Conservation (phyloP, 208 protist genomes). For the Trypanosoma scelopori region DNA sequence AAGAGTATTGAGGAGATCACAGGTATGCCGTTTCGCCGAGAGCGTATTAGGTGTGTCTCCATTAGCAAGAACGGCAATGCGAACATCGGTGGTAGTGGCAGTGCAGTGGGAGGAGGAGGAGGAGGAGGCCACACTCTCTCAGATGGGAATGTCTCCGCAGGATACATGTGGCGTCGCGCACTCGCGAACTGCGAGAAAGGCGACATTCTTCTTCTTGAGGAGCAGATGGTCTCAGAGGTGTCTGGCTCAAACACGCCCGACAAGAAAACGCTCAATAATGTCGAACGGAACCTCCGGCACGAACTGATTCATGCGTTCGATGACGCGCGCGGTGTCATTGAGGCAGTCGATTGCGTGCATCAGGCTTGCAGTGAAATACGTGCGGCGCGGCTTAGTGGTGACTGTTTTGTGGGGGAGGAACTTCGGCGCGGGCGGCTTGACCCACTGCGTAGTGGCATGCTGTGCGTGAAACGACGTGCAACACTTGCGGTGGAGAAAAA, state of each 20-base stretch:
- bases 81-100: not conserved
- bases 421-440: conserved; percentile 66
- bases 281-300: conserved; percentile 88
- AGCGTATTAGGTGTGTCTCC: conserved; percentile 79
- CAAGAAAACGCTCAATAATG: conserved; percentile 14
- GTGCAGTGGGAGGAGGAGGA: not conserved
- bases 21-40: conserved; percentile 42
- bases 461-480: conserved; percentile 90
- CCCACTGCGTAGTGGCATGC: conserved; percentile 58
- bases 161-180: conserved; percentile 77
- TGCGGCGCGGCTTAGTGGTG: conserved; percentile 92
- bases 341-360: conserved; percentile 86
- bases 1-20: conserved; percentile 72
- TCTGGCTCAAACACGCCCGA: not conserved
- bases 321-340: conserved; percentile 86
- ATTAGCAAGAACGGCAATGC: not conserved
- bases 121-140: conserved; percentile 3
- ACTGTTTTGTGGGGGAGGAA: conserved; percentile 85
- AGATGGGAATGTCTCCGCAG: conserved; percentile 39
- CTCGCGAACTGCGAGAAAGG: conserved; percentile 60
- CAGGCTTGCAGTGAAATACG: conserved; percentile 95
- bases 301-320: conserved; percentile 96
- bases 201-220: conserved; percentile 77
- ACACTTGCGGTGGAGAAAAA: conserved; percentile 84
- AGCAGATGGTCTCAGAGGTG: conserved; percentile 31